Base-by-base conservation (phyloP, 2,329 filamentous ascomycete species). In the Hymenoscyphus salicellus region DNA sequence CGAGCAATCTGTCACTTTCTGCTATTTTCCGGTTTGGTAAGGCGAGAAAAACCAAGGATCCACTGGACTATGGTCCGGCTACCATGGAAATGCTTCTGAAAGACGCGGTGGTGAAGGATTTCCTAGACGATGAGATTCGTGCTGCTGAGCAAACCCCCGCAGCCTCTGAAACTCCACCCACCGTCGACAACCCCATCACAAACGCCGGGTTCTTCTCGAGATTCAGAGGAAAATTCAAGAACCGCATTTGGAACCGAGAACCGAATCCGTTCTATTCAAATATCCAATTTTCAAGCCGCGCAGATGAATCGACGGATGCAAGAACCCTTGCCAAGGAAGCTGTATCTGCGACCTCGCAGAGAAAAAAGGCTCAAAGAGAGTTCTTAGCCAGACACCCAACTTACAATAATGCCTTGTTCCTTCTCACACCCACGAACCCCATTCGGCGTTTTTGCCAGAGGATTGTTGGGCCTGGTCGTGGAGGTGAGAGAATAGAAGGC, bases 21-120 rank as follows among this genome's bases (percentile, higher is more conserved):
- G 86, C 87, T 46, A 88, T 91, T 61, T 89, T 91, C 72, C 80
- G 86, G 70, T 81, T 89, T 73, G 81, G 85, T 61, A 82, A 86
- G 72, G 79, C 85, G 71, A 81, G 81, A 32, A 82, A 85, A 75
- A 83, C 84, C 36, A 88, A 87, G 72, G 95, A 98, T 74, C 93
- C 94, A 1, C 81, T 98, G 17, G 93, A 97, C 74, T 96, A 96
- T 75, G 93, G 93, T 2, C 91, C 91, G 26, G 93, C 92, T 6
- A 93, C 92, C 62, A 90, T 96, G 75, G 95, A 98, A 75, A 97
- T 98, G 93, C 83, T 99, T 58, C 83, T 98, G 56, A 98, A 98
- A 75, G 94, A 98, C 77, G 92, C 93, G 1, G 93, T 99, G 30
- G 94, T 99, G 6, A 89, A 88, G 59, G 95, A 98, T 72, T 99